Base-by-base conservation (phyloP, 2,329 filamentous ascomycete genomes). In the Ophiocordyceps sinensis region DNA sequence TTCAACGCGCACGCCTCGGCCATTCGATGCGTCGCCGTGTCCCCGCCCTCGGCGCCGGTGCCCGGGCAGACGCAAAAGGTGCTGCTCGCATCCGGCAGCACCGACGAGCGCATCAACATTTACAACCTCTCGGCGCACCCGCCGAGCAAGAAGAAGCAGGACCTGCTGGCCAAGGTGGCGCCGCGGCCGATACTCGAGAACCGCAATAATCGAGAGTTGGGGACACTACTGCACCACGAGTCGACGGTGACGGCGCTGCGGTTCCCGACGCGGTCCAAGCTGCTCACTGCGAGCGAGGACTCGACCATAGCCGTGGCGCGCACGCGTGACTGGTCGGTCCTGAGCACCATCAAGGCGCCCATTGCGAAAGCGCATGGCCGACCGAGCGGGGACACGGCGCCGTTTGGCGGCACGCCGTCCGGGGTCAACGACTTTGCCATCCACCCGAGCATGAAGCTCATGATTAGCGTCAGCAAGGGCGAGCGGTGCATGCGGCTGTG, bases 361-460 rank as follows among this genome's bases (percentile, higher is more conserved):
- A 79, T 85, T 47, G 82, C 91, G 3, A 91, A 88, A 60, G 70
- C 79, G 3, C 68, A 76, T 46, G 86, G 86, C 28, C 72, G 88
- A 47, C 88, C 89, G 10, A 89, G 80, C 50, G 89, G 89, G 44
- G 89, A 95, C 59, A 96, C 89, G 15, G 86, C 87, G 8, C 79
- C 82, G 2, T 74, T 81, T 11, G 87, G 86, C 15, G 83, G 79
- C 38, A 77, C 82, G 23, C 88, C 88, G 0, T 76, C 80, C n/a
- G 91, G 91, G 15, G 77, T 96, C 50, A 96, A 94, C 58, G 85
- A 88, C 58, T 94, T 98, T 59, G 86, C 89, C 2, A 82, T 98
- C 23, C 91, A 98, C 58, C 89, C 91, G 0, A 93, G 85, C 59
- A 85, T 94, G 74, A 96, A 95, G 65, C 68, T 98, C 39, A 94